A percentile compares a stretch with the other conserved stretches of the same genome.
These are phyloP conservation scores for Phialophora chinensis DNA, from an alignment of 2,329 filamentous ascomycete species.

Conservation along the genomic window DNA sequence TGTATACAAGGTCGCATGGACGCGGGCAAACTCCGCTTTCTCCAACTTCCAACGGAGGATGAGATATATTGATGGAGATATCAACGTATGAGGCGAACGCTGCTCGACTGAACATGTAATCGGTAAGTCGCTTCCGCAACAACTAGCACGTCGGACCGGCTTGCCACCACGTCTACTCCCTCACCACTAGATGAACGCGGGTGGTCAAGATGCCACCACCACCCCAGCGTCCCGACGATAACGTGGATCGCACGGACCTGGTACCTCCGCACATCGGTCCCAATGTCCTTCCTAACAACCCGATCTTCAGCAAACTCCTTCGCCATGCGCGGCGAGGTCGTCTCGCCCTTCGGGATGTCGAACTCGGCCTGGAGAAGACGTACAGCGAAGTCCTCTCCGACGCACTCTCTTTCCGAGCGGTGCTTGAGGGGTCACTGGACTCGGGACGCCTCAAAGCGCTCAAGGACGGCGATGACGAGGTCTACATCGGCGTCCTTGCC, in stretches of 20 bases:
- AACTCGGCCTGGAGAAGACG: constrained; percentile 6
- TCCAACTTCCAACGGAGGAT: neutral
- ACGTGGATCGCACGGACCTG: constrained; percentile 1
- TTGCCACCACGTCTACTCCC: neutral
- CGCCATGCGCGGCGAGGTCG: constrained; percentile 13
- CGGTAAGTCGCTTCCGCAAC: neutral
- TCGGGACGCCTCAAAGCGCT: neutral
- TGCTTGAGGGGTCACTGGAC: neutral
- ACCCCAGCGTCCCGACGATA: neutral
- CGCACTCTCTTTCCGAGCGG: neutral
- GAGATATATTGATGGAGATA: neutral
- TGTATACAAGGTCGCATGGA: neutral
- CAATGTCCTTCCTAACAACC: constrained; percentile 5
- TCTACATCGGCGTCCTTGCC: constrained; percentile 24
- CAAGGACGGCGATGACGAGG: constrained; percentile 5
- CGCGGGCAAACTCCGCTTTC: constrained; percentile 1
- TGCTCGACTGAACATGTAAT: neutral
- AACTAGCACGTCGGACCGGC: neutral
- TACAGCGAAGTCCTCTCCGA: neutral
- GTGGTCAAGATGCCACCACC: neutral
- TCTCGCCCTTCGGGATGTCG: constrained; percentile 6
- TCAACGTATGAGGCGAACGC: neutral
- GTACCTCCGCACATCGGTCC: neutral
- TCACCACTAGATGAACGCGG: neutral
- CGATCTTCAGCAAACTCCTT: constrained; percentile 15